These are phyloP conservation scores for Aspergillus asperescens DNA, from an alignment of 495 filamentous ascomycete genomes.

Conservation along the genomic window DNA sequence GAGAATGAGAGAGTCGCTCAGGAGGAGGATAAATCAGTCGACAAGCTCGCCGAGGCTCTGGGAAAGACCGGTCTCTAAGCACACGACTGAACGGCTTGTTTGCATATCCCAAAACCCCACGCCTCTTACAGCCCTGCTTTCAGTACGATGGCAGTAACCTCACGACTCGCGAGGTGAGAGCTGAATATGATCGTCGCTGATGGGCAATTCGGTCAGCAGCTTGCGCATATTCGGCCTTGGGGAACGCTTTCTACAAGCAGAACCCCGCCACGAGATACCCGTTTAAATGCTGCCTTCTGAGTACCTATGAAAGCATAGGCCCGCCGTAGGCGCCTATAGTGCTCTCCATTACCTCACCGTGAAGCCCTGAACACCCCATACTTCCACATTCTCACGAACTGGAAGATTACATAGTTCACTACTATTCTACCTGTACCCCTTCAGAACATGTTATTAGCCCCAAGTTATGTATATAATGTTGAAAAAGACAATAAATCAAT, in stretches of 20 bases:
- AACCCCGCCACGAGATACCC: neutral
- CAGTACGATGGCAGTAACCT: neutral
- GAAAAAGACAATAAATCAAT: conserved; percentile 7
- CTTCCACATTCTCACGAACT: neutral
- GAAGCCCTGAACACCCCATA: neutral
- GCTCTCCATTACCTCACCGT: neutral
- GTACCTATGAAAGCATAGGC: neutral
- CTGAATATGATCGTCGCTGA: neutral
- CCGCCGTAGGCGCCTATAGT: neutral
- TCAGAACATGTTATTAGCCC: conserved; percentile 6
- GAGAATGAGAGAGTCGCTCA: conserved; percentile 69
- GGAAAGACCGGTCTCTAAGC: conserved; percentile 50
- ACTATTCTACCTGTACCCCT: neutral
- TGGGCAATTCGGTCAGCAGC: neutral
- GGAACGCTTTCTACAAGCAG: neutral
- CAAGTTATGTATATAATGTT: conserved; percentile 17
- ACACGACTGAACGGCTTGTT: neutral
- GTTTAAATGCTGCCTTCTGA: neutral
- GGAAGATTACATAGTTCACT: neutral
- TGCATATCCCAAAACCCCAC: neutral
- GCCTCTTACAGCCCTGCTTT: neutral
- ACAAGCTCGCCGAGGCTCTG: conserved; percentile 70
- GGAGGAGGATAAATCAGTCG: conserved; percentile 71
- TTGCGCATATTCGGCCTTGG: neutral
- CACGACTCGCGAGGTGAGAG: neutral